These are phyloP conservation scores for Syzygium aqueum DNA, from an alignment of 345 rosid species.

Conservation along the genomic window DNA sequence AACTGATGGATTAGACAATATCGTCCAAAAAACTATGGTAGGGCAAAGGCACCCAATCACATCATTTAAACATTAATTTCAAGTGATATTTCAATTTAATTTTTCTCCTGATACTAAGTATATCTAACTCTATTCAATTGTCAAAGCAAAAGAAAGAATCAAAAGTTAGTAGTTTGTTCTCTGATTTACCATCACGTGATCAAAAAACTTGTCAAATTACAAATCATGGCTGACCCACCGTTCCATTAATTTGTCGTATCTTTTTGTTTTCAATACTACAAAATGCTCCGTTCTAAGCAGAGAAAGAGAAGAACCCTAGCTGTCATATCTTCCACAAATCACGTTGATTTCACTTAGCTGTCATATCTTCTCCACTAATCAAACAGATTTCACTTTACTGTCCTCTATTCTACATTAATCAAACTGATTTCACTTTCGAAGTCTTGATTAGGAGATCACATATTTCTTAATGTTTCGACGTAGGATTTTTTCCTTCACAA, in stretches of 20 bases:
- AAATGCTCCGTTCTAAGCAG: neutral
- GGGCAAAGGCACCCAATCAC: neutral
- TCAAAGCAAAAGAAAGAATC: neutral
- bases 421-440: neutral
- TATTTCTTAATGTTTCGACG: neutral
- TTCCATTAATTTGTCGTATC: neutral
- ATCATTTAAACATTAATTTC: neutral
- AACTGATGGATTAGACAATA: neutral
- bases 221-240: neutral
- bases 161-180: neutral
- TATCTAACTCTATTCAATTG: neutral
- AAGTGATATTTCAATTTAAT: neutral
- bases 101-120: neutral
- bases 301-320: neutral
- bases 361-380: neutral
- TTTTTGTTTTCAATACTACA: neutral
- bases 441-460: neutral
- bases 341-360: neutral
- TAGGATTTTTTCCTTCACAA: neutral
- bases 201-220: neutral
- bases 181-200: neutral
- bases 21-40: neutral
- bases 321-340: neutral
- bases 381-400: neutral
- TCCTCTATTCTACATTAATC: neutral